Evolutionary conservation across 176 grass and related monocot genomes (phyloP), one percentile per base, ranked within the genome.

Genomic region (Carex kokanica): DNA sequence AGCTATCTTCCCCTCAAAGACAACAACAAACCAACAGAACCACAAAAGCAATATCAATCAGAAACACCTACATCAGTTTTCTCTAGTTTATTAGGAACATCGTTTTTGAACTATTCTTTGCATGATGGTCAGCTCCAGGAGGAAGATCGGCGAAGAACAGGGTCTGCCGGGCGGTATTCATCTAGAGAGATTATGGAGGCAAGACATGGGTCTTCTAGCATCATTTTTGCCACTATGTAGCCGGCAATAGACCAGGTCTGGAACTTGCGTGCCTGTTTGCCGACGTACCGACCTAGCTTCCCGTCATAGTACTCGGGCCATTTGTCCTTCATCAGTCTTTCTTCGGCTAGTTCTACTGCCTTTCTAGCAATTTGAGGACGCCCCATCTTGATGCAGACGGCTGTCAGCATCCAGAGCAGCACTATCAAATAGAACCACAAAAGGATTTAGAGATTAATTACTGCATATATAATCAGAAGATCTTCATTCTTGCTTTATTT

Each of bases 301-400:
- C 94, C 94, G 32, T 97, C 94, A n/a, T 97, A 97, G 32, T 97
- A 97, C 59, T 97, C 94, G n/a, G 94, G 94, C 94, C 94, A 97
- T 65, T 89, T 89, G 78, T 97, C 94, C 65, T 97, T 97, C 45
- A 86, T 86, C 16, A 97, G 79, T 78, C 86, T 89, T 58, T 86
- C 84, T 83, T 97, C 94, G 17, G 90, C 90, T 56, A 90, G 80
- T 81, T 90, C 88, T 60, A 97, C 91, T 57, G 94, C 94, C 40
- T 91, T 87, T 78, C 87, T 88, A 66, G 94, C 94, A 52, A 94
- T 94, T 53, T 97, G 91, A 0, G 91, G 94, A 13, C 91, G 86
- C 27, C 91, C 94, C 61, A 90, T 97, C 81, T 94, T 97, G 86
- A 97, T 97, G 68, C 91, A 92, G 49, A 88, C 94, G 18, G 91